phyloP scores from a whole-genome alignment of 768 basidiomycete species.

The Amanita thiersii region DNA sequence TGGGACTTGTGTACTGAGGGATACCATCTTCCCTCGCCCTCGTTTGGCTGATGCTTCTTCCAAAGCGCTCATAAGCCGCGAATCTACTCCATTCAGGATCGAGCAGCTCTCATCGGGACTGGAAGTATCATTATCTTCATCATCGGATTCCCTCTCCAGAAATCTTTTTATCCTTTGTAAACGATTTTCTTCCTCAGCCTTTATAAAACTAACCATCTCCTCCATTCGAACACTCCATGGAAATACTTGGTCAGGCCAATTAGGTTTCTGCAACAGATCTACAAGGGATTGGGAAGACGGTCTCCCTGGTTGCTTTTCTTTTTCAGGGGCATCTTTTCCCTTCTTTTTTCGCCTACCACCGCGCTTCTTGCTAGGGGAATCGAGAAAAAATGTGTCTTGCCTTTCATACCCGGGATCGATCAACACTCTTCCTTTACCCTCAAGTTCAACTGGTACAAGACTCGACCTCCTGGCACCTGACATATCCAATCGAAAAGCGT shows the following conservation, averaged over 20 bases:
- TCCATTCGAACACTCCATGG: conserved; percentile 66
- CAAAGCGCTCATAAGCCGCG: too few relatives aligned
- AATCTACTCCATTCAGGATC: too few relatives aligned
- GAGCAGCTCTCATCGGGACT: too few relatives aligned
- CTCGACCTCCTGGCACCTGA: conserved; percentile 25
- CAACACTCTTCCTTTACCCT: conserved; percentile 66
- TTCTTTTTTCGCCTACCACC: conserved; percentile 41
- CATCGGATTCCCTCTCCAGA: conserved; percentile 66
- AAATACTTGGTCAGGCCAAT: conserved; percentile 75
- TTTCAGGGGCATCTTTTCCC: conserved; percentile 24
- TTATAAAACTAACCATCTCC: conserved; percentile 42
- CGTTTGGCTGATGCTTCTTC: conserved; percentile 15
- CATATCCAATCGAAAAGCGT: conserved; percentile 50
- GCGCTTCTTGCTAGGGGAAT: conserved; percentile 31
- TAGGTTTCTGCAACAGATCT: conserved; percentile 40
- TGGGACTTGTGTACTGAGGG: conserved; percentile 26
- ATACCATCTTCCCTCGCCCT: conserved; percentile 58
- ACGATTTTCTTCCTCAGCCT: conserved; percentile 51
- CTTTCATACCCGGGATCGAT: conserved; percentile 44
- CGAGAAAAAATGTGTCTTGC: conserved; percentile 20
- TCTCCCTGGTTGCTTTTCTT: conserved; percentile 23
- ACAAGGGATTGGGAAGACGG: conserved; percentile 17
- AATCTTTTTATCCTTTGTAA: conserved; percentile 63
- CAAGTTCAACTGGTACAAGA: conserved; percentile 56
- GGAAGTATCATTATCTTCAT: conserved; percentile 32